Evolutionary conservation across 2,329 filamentous ascomycete species (phyloP).

Genomic region (Xylariaceae sp.): DNA sequence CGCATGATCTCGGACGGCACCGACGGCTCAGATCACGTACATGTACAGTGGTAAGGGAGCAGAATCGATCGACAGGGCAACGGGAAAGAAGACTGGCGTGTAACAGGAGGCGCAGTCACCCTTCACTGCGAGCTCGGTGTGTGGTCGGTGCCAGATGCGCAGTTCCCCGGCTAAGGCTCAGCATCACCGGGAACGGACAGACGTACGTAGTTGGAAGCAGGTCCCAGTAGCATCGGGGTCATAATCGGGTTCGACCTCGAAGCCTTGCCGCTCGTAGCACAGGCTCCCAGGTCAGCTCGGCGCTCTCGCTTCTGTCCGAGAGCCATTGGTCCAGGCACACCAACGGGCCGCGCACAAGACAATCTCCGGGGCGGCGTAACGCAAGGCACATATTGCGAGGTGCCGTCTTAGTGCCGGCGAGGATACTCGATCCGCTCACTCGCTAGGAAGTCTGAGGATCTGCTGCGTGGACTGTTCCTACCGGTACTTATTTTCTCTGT

Average conservation of each 20-base stretch:
- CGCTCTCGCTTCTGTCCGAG: slow-evolving; percentile 7
- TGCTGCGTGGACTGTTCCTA: background rate
- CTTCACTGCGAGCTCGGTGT: too few relatives aligned
- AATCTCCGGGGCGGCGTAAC: slow-evolving; percentile 9
- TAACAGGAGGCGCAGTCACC: too few relatives aligned
- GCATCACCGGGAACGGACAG: background rate
- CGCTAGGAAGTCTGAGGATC: too few relatives aligned
- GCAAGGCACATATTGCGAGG: slow-evolving; percentile 2
- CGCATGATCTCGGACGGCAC: too few relatives aligned
- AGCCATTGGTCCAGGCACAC: slow-evolving; percentile 9
- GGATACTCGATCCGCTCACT: too few relatives aligned
- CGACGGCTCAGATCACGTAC: background rate
- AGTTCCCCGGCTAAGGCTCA: background rate
- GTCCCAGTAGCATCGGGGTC: background rate
- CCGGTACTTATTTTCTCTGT: background rate
- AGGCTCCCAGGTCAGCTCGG: background rate
- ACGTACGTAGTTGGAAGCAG: background rate
- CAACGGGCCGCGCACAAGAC: slow-evolving; percentile 9
- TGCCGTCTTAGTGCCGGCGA: background rate
- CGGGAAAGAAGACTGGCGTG: background rate
- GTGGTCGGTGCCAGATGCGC: too few relatives aligned
- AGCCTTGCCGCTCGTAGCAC: background rate
- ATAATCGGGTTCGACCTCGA: background rate
- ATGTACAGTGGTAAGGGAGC: background rate
- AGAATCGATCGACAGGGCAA: background rate